Evolutionary conservation across 1,284 basidiomycete genomes (phyloP), one percentile per base, ranked within the genome.

Genomic region (Coniferiporia sulphurascens): DNA sequence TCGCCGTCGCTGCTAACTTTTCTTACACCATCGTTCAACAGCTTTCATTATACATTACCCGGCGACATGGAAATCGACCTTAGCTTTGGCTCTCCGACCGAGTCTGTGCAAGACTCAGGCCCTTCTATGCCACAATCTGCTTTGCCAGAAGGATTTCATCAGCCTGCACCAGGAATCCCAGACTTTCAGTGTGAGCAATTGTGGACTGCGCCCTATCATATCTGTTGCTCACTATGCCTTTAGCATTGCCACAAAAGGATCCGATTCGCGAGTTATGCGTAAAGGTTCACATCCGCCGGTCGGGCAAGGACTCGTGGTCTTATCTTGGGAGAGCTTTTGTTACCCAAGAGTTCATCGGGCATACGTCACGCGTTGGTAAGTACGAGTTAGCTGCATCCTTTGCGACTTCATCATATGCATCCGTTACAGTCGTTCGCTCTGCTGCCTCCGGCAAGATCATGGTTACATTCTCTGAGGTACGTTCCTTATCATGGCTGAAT

Each of bases 281-380:
- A 57, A 91, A 91, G 70, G 87, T 91, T n/a, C 89, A 91, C 67
- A 85, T 90, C 65, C 79, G 89, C 64, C 76, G 83, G 64, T 85
- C 89, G 44, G 89, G 89, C 60, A 83, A 76, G 67, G 89, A 91
- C 68, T 79, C 83, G n/a, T 91, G 89, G 89, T 75, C 82, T 19
- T 91, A 91, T 65, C 79, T 91, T 56, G 89, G 89, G 10, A 80
- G 88, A 67, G 89, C 83, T 27, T 70, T 87, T 27, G 87, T 89
- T 51, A 79, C 83, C 21, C 86, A 90, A 63, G 89, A 91, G 70
- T 71, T 86, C 19, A 73, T 73, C 36, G 86, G 87, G 5, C 87
- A 89, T 64, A 82, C 84, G 44, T 87, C 86, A 64, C 84, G 86
- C 70, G 84, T 91, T 65, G 87, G 89, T 91, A 66, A 65, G 86